phyloP scores from a whole-genome alignment of 352 stramenopile genomes.

The Pythium scleroteichum region DNA sequence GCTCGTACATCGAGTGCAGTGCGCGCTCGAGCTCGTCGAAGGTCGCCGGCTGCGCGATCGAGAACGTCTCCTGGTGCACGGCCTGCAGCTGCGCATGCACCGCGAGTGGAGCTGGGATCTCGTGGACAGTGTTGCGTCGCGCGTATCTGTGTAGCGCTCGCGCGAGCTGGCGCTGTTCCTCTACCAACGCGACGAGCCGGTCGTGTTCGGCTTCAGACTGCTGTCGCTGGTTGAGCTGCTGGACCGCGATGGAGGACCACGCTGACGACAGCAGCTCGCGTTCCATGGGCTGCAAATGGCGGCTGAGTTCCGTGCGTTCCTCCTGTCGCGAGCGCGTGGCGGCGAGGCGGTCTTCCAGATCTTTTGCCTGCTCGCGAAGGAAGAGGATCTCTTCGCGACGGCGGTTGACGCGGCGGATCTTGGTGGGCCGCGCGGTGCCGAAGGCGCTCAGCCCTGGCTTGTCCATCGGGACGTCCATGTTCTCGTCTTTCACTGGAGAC shows the following conservation, averaged over 20 bases:
- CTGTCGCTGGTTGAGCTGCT: slow-evolving; percentile 11
- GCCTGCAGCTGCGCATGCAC: slow-evolving; percentile 8
- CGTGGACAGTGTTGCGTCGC: slow-evolving; percentile 2
- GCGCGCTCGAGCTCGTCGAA: slow-evolving; percentile 7
- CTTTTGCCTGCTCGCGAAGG: slow-evolving; percentile 7
- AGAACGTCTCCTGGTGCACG: background rate
- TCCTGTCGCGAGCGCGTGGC: slow-evolving; percentile 3
- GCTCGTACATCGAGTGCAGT: slow-evolving; percentile 7
- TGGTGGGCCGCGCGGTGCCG: background rate
- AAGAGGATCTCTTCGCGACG: slow-evolving; percentile 18
- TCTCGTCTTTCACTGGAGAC: slow-evolving; percentile 1
- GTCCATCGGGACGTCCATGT: background rate
- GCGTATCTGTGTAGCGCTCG: slow-evolving; percentile 15
- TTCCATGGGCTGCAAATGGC: slow-evolving; percentile 3
- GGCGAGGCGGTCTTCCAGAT: background rate
- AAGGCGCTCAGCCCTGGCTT: background rate
- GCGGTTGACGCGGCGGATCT: slow-evolving; percentile 7
- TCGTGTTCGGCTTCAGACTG: slow-evolving; percentile 32
- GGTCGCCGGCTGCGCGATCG: background rate
- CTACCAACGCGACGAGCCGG: slow-evolving; percentile 19
- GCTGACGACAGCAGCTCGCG: slow-evolving; percentile 7
- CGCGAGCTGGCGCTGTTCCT: slow-evolving; percentile 32
- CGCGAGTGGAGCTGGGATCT: slow-evolving; percentile 9
- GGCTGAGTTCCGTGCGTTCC: slow-evolving; percentile 1
- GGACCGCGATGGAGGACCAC: slow-evolving; percentile 10